phyloP scores from a whole-genome alignment of 768 basidiomycete species.

The Termitomyces heimii region DNA sequence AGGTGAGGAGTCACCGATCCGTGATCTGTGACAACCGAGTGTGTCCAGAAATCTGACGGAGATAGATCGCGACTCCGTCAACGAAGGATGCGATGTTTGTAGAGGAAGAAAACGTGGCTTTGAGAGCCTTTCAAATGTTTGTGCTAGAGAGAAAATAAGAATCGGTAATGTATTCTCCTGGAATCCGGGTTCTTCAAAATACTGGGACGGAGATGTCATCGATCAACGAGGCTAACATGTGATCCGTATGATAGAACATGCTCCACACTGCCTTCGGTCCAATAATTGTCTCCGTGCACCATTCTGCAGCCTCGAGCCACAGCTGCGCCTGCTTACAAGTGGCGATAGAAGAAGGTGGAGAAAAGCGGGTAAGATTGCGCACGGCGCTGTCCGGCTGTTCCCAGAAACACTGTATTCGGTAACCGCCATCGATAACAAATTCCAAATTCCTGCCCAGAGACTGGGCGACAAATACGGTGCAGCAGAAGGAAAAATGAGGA shows the following conservation, averaged over 20 bases:
- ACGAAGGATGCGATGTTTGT: slow-evolving; percentile 16
- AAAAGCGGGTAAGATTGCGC: slow-evolving; percentile 10
- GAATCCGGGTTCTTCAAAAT: slow-evolving; percentile 24
- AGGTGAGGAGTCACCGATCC: slow-evolving; percentile 4
- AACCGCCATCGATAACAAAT: slow-evolving; percentile 19
- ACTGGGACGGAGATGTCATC: slow-evolving; percentile 29
- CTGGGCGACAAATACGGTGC: slow-evolving; percentile 15
- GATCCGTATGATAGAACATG: slow-evolving; percentile 19
- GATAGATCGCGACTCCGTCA: slow-evolving; percentile 21
- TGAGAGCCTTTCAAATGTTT: slow-evolving; percentile 6
- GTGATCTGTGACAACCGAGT: slow-evolving; percentile 5
- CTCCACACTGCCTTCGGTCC: slow-evolving; percentile 18
- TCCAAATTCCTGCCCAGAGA: slow-evolving; percentile 21
- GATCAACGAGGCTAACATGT: slow-evolving; percentile 38
- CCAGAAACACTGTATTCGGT: slow-evolving; percentile 14
- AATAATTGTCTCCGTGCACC: slow-evolving; percentile 9
- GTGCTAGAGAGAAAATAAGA: slow-evolving; percentile 11
- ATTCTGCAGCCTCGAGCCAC: slow-evolving; percentile 23
- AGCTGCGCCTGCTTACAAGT: slow-evolving; percentile 16
- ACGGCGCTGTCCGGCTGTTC: slow-evolving; percentile 19
- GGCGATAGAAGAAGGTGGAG: slow-evolving; percentile 10
- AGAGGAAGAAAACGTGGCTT: slow-evolving; percentile 21
- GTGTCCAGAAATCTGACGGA: slow-evolving; percentile 9
- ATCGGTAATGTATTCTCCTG: slow-evolving; percentile 22
- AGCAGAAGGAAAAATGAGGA: slow-evolving; percentile 22